Percentiles rank a stretch among this genome's conserved stretches.
Evolutionary conservation across 1,139 yeast species (phyloP).

Genomic region (Kodamaea ohmeri): DNA sequence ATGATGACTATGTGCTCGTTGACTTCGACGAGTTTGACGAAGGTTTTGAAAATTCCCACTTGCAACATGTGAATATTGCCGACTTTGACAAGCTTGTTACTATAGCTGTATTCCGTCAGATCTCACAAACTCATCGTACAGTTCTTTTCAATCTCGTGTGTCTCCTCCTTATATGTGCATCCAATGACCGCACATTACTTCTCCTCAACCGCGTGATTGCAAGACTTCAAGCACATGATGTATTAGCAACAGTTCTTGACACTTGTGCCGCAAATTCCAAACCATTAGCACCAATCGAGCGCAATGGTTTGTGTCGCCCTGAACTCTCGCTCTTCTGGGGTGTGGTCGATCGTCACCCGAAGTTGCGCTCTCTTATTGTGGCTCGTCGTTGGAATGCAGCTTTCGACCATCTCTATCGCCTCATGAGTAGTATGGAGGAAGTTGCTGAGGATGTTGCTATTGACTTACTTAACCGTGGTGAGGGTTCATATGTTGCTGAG

Average conservation of each 20-base stretch:
- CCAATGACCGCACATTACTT: constrained; percentile 24
- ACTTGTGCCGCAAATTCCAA: constrained; percentile 21
- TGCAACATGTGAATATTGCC: not conserved
- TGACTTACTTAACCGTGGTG: constrained; percentile 32
- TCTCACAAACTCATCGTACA: constrained; percentile 27
- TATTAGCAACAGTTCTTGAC: constrained; percentile 27
- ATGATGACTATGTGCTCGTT: too few relatives aligned
- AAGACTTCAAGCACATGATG: constrained; percentile 25
- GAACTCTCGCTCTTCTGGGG: constrained; percentile 31
- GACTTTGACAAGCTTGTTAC: constrained; percentile 24
- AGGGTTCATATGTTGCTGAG: constrained; percentile 23
- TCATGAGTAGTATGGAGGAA: constrained; percentile 16
- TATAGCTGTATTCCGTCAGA: constrained; percentile 25
- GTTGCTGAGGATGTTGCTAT: constrained; percentile 31
- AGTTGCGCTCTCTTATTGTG: constrained; percentile 23
- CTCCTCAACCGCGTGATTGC: constrained; percentile 28
- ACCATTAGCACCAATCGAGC: constrained; percentile 12
- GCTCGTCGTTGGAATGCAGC: constrained; percentile 23
- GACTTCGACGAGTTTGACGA: too few relatives aligned
- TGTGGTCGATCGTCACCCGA: constrained; percentile 21
- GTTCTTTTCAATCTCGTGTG: constrained; percentile 28
- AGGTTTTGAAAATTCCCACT: not conserved
- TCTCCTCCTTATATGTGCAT: constrained; percentile 37
- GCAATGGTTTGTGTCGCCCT: constrained; percentile 15
- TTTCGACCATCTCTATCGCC: constrained; percentile 26